These are phyloP conservation scores for Cutaneotrichosporon cavernicola DNA, from an alignment of 1,284 basidiomycete species.

Conservation along the genomic window DNA sequence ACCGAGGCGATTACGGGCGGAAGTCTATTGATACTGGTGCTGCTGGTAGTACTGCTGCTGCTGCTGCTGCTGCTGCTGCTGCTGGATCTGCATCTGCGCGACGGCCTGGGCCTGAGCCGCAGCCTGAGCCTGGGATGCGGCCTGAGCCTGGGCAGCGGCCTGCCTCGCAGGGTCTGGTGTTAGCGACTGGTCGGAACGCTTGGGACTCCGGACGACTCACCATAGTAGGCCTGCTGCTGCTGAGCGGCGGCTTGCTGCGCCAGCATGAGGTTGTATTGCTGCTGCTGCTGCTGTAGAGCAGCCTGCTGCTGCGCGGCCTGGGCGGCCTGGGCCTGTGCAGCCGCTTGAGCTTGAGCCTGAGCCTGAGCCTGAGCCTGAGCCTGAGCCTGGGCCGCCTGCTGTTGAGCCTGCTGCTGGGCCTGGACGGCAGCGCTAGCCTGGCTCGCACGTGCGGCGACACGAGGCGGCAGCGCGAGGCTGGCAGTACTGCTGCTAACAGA, in stretches of 20 bases:
- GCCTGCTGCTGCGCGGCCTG: slow-evolving; percentile 47
- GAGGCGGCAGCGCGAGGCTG: slow-evolving; percentile 43
- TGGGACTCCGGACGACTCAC: slow-evolving; percentile 21
- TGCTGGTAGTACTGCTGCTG: slow-evolving; percentile 33
- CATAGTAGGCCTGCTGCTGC: slow-evolving; percentile 38
- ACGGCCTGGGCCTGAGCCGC: slow-evolving; percentile 38
- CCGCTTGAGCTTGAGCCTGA: slow-evolving; percentile 35
- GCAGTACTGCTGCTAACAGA: slow-evolving; percentile 35
- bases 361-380: slow-evolving; percentile 55
- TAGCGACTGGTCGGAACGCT: neutral
- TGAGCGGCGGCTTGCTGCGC: slow-evolving; percentile 32
- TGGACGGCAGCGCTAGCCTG: slow-evolving; percentile 47
- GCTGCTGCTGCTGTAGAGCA: slow-evolving; percentile 39
- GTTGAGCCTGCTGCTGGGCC: slow-evolving; percentile 35
- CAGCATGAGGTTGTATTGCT: slow-evolving; percentile 34
- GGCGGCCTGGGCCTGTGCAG: slow-evolving; percentile 43
- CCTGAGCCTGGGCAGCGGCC: slow-evolving; percentile 17
- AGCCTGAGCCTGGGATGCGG: slow-evolving; percentile 34
- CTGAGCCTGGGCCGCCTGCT: slow-evolving; percentile 38
- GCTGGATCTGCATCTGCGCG: slow-evolving; percentile 35
- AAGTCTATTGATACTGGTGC: slow-evolving; percentile 24
- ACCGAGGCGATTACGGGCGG: neutral
- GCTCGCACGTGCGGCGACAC: slow-evolving; percentile 43
- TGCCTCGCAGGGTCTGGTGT: slow-evolving; percentile 38
- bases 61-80: slow-evolving; percentile 42